Evolutionary conservation across 805 yeast species (phyloP).

Genomic region (Schwanniomyces polymorphus): DNA sequence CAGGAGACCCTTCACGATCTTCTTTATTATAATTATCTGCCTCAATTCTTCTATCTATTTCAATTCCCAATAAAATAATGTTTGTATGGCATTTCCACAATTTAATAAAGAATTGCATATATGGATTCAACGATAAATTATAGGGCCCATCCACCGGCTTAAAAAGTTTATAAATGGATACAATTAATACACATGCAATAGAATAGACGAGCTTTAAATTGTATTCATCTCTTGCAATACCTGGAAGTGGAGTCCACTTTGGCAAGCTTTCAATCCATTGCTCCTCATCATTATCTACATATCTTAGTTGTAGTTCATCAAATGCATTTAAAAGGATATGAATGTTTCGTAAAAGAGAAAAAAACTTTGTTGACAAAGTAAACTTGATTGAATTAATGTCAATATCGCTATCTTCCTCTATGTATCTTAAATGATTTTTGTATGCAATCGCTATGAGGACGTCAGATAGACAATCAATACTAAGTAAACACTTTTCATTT

Average conservation of each 20-base stretch:
- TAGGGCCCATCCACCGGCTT: conserved; percentile 20
- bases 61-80: conserved; percentile 58
- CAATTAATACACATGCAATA: conserved; percentile 30
- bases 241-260: conserved; percentile 26
- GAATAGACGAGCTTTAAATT: conserved; percentile 27
- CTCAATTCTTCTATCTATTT: conserved; percentile 42
- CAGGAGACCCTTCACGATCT: conserved; percentile 29
- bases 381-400: conserved; percentile 30
- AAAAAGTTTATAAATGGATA: conserved; percentile 32
- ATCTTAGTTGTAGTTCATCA: conserved; percentile 42
- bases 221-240: conserved; percentile 15
- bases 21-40: conserved; percentile 25
- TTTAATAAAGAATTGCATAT: conserved; percentile 53
- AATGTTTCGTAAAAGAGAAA: conserved; percentile 37
- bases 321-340: conserved; percentile 36
- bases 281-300: conserved; percentile 38
- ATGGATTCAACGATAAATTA: conserved; percentile 59
- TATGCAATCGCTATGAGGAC: conserved; percentile 45
- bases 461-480: conserved; percentile 56
- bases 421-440: conserved; percentile 5
- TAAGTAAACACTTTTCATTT: conserved; percentile 50
- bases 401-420: conserved; percentile 5
- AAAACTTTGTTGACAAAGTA: conserved; percentile 34
- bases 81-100: conserved; percentile 69
- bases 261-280: conserved; percentile 21